Percentiles rank a stretch among this genome's conserved stretches.
phyloP scores from a whole-genome alignment of 2,329 filamentous ascomycete species.

The Cladosporium sp. region DNA sequence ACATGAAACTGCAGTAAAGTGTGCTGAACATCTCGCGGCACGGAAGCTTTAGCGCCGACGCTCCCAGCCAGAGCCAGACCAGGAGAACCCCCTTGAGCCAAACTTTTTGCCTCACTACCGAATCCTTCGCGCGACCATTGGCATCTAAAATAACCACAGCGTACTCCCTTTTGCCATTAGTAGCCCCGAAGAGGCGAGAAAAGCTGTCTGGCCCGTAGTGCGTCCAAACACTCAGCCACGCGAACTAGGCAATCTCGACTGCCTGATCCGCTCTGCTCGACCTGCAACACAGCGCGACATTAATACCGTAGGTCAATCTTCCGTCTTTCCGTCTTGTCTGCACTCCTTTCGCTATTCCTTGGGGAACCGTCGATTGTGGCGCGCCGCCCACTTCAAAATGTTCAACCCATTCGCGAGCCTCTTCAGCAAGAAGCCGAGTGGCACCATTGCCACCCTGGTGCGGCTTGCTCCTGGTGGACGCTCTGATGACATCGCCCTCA shows the following conservation, averaged over 20 bases:
- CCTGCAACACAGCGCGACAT: not conserved
- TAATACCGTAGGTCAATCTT: not conserved
- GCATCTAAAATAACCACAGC: not conserved
- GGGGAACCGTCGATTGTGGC: not conserved
- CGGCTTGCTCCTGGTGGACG: slow-evolving; percentile 3
- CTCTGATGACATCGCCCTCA: not conserved
- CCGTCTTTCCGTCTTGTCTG: not conserved
- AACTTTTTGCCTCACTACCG: not conserved
- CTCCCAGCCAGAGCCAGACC: not conserved
- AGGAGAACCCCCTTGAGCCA: not conserved
- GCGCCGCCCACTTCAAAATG: not conserved
- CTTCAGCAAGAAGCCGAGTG: slow-evolving; percentile 2
- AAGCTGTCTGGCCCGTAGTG: not conserved
- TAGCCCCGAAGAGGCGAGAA: not conserved
- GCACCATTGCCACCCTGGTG: slow-evolving; percentile 9
- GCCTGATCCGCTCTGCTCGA: not conserved
- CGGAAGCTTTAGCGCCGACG: not conserved
- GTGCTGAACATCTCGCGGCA: not conserved
- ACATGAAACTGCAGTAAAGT: not conserved
- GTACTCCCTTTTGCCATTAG: not conserved
- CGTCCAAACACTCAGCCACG: not conserved
- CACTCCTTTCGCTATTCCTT: not conserved
- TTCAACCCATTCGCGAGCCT: slow-evolving; percentile 19
- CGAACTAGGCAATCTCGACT: not conserved
- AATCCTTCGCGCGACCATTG: not conserved